Percentiles rank a stretch among this genome's conserved stretches.
Conservation (phyloP, 331 rosid species). For the Arachis monticola region DNA sequence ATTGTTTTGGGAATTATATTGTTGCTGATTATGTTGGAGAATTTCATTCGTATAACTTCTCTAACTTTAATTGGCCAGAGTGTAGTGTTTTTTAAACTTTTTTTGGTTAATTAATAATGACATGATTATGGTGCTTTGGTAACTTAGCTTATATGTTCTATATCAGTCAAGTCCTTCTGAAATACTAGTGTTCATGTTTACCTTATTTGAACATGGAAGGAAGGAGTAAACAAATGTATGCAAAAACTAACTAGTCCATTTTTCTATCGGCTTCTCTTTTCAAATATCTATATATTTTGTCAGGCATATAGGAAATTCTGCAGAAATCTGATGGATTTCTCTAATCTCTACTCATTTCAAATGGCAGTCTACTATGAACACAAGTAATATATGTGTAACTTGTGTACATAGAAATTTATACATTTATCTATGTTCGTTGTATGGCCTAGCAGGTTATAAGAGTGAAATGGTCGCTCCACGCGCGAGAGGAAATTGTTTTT, state of each 20-base stretch:
- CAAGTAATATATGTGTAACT: not conserved
- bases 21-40: not conserved
- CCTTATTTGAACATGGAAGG: not conserved
- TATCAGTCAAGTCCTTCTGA: not conserved
- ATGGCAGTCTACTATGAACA: not conserved
- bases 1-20: conserved; percentile 8
- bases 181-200: too few species aligned
- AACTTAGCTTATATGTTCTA: not conserved
- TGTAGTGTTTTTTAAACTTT: too few species aligned
- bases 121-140: too few species aligned
- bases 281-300: not conserved
- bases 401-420: conserved; percentile 1
- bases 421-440: not conserved
- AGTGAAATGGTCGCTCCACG: conserved; percentile 97
- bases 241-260: not conserved
- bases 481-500: conserved; percentile 85
- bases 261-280: not conserved
- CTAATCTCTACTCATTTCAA: conserved; percentile 7
- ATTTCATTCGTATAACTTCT: too few species aligned
- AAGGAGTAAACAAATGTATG: not conserved
- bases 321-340: not conserved
- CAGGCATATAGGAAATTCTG: not conserved
- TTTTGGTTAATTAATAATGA: too few species aligned
- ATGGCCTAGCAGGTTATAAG: conserved; percentile 75
- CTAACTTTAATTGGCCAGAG: too few species aligned